Conservation (phyloP, 805 yeast species). For the Blastobotrys robertii region DNA sequence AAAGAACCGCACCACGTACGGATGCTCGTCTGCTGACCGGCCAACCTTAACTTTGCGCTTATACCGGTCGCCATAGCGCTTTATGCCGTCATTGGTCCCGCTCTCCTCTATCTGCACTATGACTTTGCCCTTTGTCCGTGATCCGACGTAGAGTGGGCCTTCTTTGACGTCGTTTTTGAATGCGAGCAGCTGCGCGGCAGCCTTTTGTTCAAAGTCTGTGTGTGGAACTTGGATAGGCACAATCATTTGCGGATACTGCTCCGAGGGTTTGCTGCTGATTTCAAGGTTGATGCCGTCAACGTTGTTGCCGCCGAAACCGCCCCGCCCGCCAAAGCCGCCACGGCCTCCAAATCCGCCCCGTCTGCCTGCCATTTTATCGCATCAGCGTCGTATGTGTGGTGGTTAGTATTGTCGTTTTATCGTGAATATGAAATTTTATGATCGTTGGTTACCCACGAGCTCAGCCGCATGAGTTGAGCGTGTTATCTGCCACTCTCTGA, state of each 20-base stretch:
- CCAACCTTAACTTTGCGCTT: constrained; percentile 61
- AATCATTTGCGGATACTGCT: constrained; percentile 16
- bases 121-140: constrained; percentile 11
- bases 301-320: constrained; percentile 4
- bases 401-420: too few species aligned
- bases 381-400: background rate
- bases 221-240: constrained; percentile 16
- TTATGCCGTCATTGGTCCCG: constrained; percentile 49
- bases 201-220: constrained; percentile 13
- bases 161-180: constrained; percentile 17
- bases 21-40: constrained; percentile 67
- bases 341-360: background rate
- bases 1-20: constrained; percentile 58
- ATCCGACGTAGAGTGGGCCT: constrained; percentile 23
- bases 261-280: constrained; percentile 15
- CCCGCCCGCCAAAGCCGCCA: background rate
- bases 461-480: too few species aligned
- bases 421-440: too few species aligned
- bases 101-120: constrained; percentile 15
- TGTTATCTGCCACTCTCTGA: too few species aligned
- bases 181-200: constrained; percentile 18
- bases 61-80: constrained; percentile 75
- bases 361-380: background rate
- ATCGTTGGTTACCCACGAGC: too few species aligned
- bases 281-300: constrained; percentile 6